Conservation (phyloP, 2,329 filamentous ascomycete species). For the Teratosphaeria nubilosa region DNA sequence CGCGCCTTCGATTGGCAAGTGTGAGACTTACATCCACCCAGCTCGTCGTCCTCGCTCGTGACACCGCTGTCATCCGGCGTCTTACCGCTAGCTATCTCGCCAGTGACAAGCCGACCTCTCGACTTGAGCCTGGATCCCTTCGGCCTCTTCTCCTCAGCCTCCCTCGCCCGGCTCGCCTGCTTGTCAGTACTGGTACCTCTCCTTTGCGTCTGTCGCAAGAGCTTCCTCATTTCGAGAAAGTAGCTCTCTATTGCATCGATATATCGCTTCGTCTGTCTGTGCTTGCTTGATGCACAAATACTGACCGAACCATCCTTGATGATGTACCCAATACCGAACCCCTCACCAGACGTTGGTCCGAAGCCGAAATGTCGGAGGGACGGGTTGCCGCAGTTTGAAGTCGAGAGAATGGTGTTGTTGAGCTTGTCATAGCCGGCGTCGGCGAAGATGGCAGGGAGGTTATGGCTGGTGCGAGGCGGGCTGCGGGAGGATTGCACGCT, state of each 20-base stretch:
- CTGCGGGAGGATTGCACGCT: slow-evolving; percentile 31
- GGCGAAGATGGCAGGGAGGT: slow-evolving; percentile 67
- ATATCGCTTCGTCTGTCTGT: slow-evolving; percentile 83
- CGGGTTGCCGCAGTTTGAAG: slow-evolving; percentile 97
- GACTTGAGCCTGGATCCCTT: slow-evolving; percentile 50
- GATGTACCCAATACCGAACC: slow-evolving; percentile 97
- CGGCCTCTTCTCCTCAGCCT: slow-evolving; percentile 45
- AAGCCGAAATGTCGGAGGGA: slow-evolving; percentile 93
- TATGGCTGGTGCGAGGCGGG: slow-evolving; percentile 37
- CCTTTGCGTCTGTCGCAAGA: slow-evolving; percentile 60
- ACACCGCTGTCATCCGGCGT: slow-evolving; percentile 57
- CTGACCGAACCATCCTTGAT: slow-evolving; percentile 90
- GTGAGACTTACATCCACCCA: slow-evolving; percentile 75
- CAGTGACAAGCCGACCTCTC: slow-evolving; percentile 57
- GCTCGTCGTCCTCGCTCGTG: slow-evolving; percentile 75
- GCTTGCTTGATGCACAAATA: slow-evolving; percentile 87
- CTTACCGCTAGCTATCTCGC: slow-evolving; percentile 44
- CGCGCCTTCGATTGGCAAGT: not conserved
- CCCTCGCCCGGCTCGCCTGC: slow-evolving; percentile 45
- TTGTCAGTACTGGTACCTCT: slow-evolving; percentile 44
- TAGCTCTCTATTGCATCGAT: slow-evolving; percentile 86
- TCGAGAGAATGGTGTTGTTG: slow-evolving; percentile 88
- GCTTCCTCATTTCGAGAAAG: slow-evolving; percentile 76
- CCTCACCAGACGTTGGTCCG: slow-evolving; percentile 83
- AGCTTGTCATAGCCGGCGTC: slow-evolving; percentile 89